Conservation (phyloP, 2,329 filamentous ascomycete genomes). For the Albifimbria verrucaria region DNA sequence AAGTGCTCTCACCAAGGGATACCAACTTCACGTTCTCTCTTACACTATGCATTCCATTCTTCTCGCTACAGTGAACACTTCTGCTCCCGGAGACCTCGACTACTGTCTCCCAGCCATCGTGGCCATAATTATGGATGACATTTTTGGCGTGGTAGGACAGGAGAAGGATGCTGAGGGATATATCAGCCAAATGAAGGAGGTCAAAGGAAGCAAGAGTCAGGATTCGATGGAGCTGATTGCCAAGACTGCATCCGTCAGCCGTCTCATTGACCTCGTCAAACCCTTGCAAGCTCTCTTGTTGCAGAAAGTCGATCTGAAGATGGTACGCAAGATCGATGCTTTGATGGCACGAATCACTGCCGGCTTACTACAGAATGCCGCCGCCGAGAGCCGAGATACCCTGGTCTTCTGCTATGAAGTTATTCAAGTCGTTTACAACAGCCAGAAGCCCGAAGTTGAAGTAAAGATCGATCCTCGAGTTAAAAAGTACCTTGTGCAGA, state of each 20-base stretch:
- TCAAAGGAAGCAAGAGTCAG: conserved; percentile 97
- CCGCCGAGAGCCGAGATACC: conserved; percentile 74
- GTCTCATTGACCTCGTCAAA: conserved; percentile 70
- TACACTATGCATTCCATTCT: conserved; percentile 93
- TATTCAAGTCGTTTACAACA: conserved; percentile 79
- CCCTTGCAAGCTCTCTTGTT: conserved; percentile 76
- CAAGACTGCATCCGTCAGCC: conserved; percentile 71
- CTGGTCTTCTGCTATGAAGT: conserved; percentile 95
- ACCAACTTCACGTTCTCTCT: conserved; percentile 91
- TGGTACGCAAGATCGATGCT: conserved; percentile 87
- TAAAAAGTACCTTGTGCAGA: conserved; percentile 76
- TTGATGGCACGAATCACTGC: conserved; percentile 78
- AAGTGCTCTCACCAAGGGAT: conserved; percentile 77
- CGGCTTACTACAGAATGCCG: conserved; percentile 78
- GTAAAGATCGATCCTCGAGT: conserved; percentile 59
- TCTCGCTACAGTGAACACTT: conserved; percentile 68
- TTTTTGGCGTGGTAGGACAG: conserved; percentile 86
- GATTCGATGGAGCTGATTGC: conserved; percentile 95
- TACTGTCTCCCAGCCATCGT: conserved; percentile 80
- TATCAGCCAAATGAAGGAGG: conserved; percentile 91
- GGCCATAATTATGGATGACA: conserved; percentile 91
- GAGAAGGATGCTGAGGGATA: conserved; percentile 98
- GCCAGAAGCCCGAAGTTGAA: conserved; percentile 48
- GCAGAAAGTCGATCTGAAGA: conserved; percentile 79
- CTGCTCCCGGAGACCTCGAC: conserved; percentile 80